Evolutionary conservation across 83 land plant species (phyloP), one percentile per base, ranked within the genome.

Genomic region (Picea engelmannii): DNA sequence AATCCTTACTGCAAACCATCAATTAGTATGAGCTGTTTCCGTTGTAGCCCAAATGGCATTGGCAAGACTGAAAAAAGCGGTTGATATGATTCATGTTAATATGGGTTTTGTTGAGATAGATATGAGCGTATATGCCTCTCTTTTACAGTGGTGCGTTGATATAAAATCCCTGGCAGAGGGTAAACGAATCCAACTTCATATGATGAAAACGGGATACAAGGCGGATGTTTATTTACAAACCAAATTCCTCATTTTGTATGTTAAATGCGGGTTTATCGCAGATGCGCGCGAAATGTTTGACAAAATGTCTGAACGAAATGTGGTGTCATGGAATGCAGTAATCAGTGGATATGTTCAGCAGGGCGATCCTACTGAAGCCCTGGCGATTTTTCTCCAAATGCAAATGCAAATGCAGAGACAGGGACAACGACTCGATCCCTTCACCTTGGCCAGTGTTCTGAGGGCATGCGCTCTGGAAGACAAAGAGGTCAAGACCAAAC

Each of bases 281-380:
- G 78, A 75, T 38, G 55, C 78, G 2, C 60, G 78, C 59, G 25
- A 49, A 75, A 11, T 75, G 55, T 75, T 75, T 52, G 15, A 52
- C 17, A 49, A n/a, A 52, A 75, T 75, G 59, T 52, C 78, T 75
- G 15, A 75, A 44, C 40, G 60, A 47, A 52, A 75, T 21, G 60
- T 49, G 0, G 78, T 75, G 6, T 75, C 78, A 75, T 75, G 78
- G 78, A 75, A 44, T 75, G 21, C 78, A 75, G 49, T 75, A 5
- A 75, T 75, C 5, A 47, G 25, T 23, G 78, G 78, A 23, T 49
- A 75, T 49, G 78, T 47, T 10, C 52, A 47, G 78, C 58, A 21
- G 58, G 78, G 78, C 13, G 27, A 75, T 2, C 25, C 24, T 40
- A 47, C 13, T 44, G 60, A 75, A 23, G 78, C 78, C 4, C 60